Base-by-base conservation (phyloP, 2,329 filamentous ascomycete species). In the Myriosclerotinia curreyana region DNA sequence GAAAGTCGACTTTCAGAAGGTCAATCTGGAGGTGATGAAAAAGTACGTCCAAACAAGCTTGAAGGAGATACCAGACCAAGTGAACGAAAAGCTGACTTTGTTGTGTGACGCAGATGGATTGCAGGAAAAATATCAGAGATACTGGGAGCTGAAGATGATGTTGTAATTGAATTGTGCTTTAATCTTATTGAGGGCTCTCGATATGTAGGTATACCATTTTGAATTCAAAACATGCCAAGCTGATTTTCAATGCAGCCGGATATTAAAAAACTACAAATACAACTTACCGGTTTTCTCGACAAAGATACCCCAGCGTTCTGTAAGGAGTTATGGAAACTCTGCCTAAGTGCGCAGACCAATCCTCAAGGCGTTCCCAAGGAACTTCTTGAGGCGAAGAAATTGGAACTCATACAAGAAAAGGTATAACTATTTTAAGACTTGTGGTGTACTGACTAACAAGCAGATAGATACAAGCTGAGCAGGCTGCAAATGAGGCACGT, bases 11-110 rank as follows among this genome's bases (percentile, higher is more conserved):
- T 96, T 96, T 86, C 86, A 88, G 71, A 98, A 98, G 80, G 92
- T 99, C 77, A 97, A 99, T 75, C 82, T 96, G 59, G 92, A 96
- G 77, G 91, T 99, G 64, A 96, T 99, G 87, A 97, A 97, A 83
- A 96, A 95, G 91, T 96, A 75, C 74, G 87, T 78, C 66, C 46
- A 60, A 58, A 60, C n/a, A 8, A 46, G 64, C 67, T 61, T 72
- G 8, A 20, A 31, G 38, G 22, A 48, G 20, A 34, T 48, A 44
- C 53, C 67, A 61, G 52, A 53, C 38, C 65, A 56, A 20, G 17
- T 60, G 40, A n/a, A 48, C 7, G 52, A 31, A 55, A 61, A 22
- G 66, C 67, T 72, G 62, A 72, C 67, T 36, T 36, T 58, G 28
- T 46, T 50, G 40, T 59, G 44, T 34, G 34, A 63, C 44, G 58